Evolutionary conservation across 305 asterid species (phyloP), one percentile per base, ranked within the genome.

Genomic region (Lippia alba): DNA sequence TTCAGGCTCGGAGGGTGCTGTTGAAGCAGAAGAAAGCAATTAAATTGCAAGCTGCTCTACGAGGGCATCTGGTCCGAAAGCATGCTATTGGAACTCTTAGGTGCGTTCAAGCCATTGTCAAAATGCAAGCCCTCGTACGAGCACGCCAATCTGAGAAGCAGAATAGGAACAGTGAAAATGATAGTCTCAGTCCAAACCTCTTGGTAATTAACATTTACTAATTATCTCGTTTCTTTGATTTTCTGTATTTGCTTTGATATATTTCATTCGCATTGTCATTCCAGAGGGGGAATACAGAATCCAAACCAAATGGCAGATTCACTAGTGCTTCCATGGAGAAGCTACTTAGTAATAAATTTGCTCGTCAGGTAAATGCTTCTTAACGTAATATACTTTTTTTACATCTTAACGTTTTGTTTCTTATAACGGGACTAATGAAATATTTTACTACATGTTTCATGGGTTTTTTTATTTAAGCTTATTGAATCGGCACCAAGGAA

Each of bases 71-170:
- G 58, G 95, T 84, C 71, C 85, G 95, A 33, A 78, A 68, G 63
- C 80, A 79, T 67, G 95, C 95, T 19, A 84, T 81, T 64, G 95
- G 91, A 74, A 82, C 88, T 74, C 87, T 88, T 48, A 84, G 85
- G 66, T 88, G 95, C 69, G 82, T 86, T 60, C 90, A 82, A 76
- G 91, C 95, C 64, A 84, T 88, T 74, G 83, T 84, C 70, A 88
- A 88, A 80, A 79, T 88, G 89, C 95, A 88, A 73, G 75, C 62
- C 48, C 88, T 88, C 57, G 88, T 88, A 56, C 84, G 95, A 66
- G 83, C 85, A 40, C 91, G 80, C 64, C 76, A 48, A 48, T 50
- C 74, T 17, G 73, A 53, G 57, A 74, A 72, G 44, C 77, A 61
- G 62, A 64, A 30, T 41, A 74, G 66, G 66, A 78, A 74, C 54